Percentiles rank a stretch among this genome's conserved stretches.
phyloP scores from a whole-genome alignment of 1,139 yeast genomes.

The Suhomyces taliae region DNA sequence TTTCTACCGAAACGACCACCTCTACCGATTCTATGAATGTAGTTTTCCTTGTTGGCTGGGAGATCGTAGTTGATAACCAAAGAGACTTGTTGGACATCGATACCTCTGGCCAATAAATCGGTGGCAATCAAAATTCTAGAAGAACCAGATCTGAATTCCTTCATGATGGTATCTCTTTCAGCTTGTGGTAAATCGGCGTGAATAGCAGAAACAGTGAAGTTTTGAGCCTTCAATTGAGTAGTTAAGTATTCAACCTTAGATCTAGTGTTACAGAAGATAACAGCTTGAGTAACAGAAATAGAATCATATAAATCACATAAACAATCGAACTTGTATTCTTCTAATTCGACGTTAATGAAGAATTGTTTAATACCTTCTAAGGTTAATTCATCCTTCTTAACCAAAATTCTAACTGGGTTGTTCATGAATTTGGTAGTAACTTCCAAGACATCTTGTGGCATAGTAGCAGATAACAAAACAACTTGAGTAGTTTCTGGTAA shows the following conservation, averaged over 20 bases:
- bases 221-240: conserved; percentile 77
- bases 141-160: conserved; percentile 97
- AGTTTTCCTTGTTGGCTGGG: conserved; percentile 97
- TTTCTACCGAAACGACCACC: conserved; percentile 99
- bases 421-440: conserved; percentile 97
- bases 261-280: conserved; percentile 99
- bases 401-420: conserved; percentile 95
- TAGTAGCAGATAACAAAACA: conserved; percentile 93
- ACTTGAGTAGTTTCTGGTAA: conserved; percentile 96
- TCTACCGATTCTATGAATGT: conserved; percentile 99
- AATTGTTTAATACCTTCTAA: conserved; percentile 98
- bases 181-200: conserved; percentile 97
- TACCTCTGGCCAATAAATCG: conserved; percentile 99
- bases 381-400: conserved; percentile 97
- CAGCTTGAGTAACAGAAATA: conserved; percentile 97
- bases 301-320: conserved; percentile 96
- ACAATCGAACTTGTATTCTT: conserved; percentile 92
- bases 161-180: conserved; percentile 98
- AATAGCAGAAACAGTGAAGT: conserved; percentile 95
- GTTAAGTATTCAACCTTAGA: conserved; percentile 94
- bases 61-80: conserved; percentile 96
- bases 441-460: conserved; percentile 96
- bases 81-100: conserved; percentile 98
- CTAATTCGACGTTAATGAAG: conserved; percentile 91
- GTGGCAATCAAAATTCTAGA: conserved; percentile 96